phyloP scores from a whole-genome alignment of 495 filamentous ascomycete species.

The Tuber brumale region DNA sequence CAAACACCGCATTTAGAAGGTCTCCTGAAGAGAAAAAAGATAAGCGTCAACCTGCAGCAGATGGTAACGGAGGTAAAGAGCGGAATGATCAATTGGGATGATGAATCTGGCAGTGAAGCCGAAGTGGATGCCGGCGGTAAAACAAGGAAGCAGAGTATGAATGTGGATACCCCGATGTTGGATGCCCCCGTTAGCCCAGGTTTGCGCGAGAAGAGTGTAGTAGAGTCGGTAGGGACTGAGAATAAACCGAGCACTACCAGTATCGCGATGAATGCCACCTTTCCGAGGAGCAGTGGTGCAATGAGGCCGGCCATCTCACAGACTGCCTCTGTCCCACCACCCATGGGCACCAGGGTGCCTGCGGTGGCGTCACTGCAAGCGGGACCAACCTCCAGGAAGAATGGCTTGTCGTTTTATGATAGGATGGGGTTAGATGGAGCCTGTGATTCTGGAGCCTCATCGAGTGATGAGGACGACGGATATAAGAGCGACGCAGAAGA shows the following conservation, averaged over 20 bases:
- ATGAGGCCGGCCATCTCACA: background rate
- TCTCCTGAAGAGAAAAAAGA: slow-evolving; percentile 37
- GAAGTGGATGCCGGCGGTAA: slow-evolving; percentile 3
- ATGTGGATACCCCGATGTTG: background rate
- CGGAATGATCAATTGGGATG: slow-evolving; percentile 30
- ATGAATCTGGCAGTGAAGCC: slow-evolving; percentile 16
- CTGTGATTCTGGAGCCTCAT: slow-evolving; percentile 33
- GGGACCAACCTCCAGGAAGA: slow-evolving; percentile 5
- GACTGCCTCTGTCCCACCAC: background rate
- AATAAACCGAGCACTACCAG: slow-evolving; percentile 2
- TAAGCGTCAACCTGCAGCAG: slow-evolving; percentile 35
- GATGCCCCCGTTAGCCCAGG: background rate
- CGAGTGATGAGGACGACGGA: slow-evolving; percentile 34
- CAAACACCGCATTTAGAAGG: slow-evolving; percentile 35
- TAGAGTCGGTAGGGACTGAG: background rate
- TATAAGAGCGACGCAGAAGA: slow-evolving; percentile 37
- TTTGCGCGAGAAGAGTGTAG: background rate
- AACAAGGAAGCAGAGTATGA: background rate
- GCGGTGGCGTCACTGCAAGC: background rate
- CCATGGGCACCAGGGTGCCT: slow-evolving; percentile 4
- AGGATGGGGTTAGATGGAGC: slow-evolving; percentile 27
- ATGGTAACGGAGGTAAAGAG: slow-evolving; percentile 39
- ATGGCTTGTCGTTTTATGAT: slow-evolving; percentile 9
- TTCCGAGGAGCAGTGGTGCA: background rate
- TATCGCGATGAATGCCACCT: background rate